Evolutionary conservation across 108 stramenopile genomes (phyloP).

Genomic region (Cyclostephanos invisitatus): DNA sequence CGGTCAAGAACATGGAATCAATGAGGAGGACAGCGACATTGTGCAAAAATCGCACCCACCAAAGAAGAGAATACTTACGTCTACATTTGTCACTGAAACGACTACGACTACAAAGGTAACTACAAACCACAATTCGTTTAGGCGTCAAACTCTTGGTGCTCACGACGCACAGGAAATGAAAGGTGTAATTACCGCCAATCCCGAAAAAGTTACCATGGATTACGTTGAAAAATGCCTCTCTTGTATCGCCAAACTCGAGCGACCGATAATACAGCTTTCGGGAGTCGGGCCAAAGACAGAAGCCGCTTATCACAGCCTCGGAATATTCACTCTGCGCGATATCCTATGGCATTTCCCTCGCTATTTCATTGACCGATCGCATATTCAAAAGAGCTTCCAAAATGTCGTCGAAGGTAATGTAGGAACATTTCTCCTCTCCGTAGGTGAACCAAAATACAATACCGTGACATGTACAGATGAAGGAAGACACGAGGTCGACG

Average conservation of each 20-base stretch:
- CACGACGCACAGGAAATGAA: neutral
- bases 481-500: constrained; percentile 24
- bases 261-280: constrained; percentile 23
- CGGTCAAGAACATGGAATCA: neutral
- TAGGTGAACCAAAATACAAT: constrained; percentile 14
- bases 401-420: constrained; percentile 27
- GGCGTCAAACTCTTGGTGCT: neutral
- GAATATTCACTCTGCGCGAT: constrained; percentile 34
- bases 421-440: constrained; percentile 21
- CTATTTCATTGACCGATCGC: constrained; percentile 36
- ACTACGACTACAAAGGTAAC: neutral
- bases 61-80: neutral
- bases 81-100: neutral
- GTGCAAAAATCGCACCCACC: neutral
- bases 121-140: neutral
- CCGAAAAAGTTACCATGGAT: constrained; percentile 16
- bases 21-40: neutral
- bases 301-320: constrained; percentile 23
- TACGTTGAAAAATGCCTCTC: constrained; percentile 18
- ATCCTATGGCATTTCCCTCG: constrained; percentile 37
- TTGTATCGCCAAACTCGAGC: constrained; percentile 24
- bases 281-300: constrained; percentile 39
- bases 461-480: constrained; percentile 32
- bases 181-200: neutral
- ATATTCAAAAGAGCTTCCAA: constrained; percentile 7